Base-by-base conservation (phyloP, 805 yeast genomes). In the Cyberlindnera bimundalis region DNA sequence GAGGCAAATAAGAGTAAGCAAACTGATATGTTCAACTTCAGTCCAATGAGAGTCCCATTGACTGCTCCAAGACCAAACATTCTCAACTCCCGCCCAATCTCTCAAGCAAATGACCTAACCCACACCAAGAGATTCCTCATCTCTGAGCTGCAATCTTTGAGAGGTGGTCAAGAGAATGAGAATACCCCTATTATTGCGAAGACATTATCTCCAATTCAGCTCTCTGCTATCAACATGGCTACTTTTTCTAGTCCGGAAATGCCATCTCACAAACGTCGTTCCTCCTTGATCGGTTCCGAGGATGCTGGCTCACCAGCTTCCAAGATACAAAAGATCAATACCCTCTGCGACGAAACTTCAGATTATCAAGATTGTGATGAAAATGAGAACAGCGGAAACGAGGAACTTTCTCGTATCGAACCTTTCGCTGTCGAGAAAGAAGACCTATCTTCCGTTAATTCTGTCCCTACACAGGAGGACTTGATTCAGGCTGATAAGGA, bases 1-100 rank as follows among this genome's bases (percentile, higher is more conserved):
- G 45, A 29, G 17, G 12, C 29, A 11, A 3, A 28, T 21, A 23
- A 17, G 23, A 13, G 17, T 3, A 7, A n/a, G 3, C 6, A 17
- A 23, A 16, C 23, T 6, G 18, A 14, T 4, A 21, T 21, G 6
- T 47, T 49, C 23, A 35, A 42, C n/a, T 10, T 46, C 9, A 48
- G 49, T 16, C 58, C 61, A 4, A 29, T 46, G 30, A 50, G 63
- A 32, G 46, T 38, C 10, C 63, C 66, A 3, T 43, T 58, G 37
- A 61, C 66, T 11, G 59, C 59, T 15, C 65, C 67, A 24, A 55
- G 66, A 37, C 42, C 55, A 3, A 57, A 55, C 21, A 41, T 48
- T n/a, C 36, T 56, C 27, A 58, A 56, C 44, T 35, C 58, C 10
- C 48, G 47, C 13, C 56, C 60, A 7, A 40, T 51, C 21, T 31